These are phyloP conservation scores for Apium graveolens DNA, from an alignment of 129 eudicot genomes.

Conservation along the genomic window DNA sequence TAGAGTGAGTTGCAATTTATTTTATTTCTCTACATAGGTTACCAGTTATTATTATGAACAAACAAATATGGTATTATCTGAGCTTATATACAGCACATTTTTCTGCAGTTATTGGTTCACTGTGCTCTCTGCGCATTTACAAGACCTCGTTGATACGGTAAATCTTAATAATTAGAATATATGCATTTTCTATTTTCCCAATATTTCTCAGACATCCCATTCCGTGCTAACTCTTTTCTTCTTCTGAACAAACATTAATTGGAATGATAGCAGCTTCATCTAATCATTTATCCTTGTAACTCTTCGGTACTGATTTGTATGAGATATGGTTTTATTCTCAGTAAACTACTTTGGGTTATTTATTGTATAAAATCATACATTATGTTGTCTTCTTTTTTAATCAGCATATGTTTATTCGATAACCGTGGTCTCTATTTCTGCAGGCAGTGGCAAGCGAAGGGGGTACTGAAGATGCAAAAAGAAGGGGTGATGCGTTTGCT, in stretches of 20 bases:
- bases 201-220: not conserved
- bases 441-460: conserved; percentile 99
- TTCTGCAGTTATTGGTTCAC: conserved; percentile 86
- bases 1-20: conserved; percentile 58
- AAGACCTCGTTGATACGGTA: conserved; percentile 96
- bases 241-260: not conserved
- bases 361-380: not conserved
- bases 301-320: not conserved
- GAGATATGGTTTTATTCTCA: not conserved
- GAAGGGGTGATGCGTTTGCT: conserved; percentile 97
- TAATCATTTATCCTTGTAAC: not conserved
- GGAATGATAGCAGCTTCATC: no score
- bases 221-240: not conserved
- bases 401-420: not conserved
- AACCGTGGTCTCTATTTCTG: not conserved
- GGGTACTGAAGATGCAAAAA: conserved; percentile 96
- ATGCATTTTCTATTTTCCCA: not conserved
- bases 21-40: not conserved
- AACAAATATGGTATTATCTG: not conserved
- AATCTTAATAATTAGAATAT: not conserved
- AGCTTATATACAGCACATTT: conserved; percentile 11
- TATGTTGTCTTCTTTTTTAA: not conserved
- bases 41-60: not conserved
- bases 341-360: not conserved
- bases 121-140: conserved; percentile 73